A percentile compares a stretch with the other conserved stretches of the same genome.
These are phyloP conservation scores for Fusarium tricinctum DNA, from an alignment of 2,329 filamentous ascomycete genomes.

Conservation along the genomic window DNA sequence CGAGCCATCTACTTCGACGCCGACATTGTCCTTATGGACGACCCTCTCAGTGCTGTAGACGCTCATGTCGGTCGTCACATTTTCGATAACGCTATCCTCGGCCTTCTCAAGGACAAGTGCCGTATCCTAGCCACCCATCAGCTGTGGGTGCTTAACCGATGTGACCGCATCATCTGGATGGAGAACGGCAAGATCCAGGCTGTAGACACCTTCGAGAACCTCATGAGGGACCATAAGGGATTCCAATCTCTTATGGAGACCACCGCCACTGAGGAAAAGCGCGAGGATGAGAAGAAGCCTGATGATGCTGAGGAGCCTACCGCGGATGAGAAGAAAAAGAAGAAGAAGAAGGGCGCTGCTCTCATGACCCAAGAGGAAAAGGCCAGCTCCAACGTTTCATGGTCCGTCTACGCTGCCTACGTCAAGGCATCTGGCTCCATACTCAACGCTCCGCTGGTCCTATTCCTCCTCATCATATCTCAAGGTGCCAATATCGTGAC, in stretches of 20 bases:
- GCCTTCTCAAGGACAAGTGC: conserved; percentile 89
- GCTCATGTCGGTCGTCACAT: conserved; percentile 80
- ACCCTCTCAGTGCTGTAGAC: conserved; percentile 77
- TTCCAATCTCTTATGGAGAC: conserved; percentile 90
- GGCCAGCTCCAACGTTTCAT: conserved; percentile 81
- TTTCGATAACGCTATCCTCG: conserved; percentile 94
- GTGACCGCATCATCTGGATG: conserved; percentile 94
- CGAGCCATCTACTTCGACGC: conserved; percentile 80
- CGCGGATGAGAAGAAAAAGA: conserved; percentile 62
- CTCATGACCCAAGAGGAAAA: conserved; percentile 82
- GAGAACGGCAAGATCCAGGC: conserved; percentile 87
- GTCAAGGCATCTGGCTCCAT: conserved; percentile 80
- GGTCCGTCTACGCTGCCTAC: conserved; percentile 84
- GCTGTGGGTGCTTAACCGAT: conserved; percentile 90
- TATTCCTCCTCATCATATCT: conserved; percentile 75
- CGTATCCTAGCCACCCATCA: conserved; percentile 95
- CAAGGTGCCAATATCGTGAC: conserved; percentile 90
- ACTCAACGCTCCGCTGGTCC: conserved; percentile 74
- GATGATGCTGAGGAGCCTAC: conserved; percentile 58
- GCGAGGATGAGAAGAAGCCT: conserved; percentile 65
- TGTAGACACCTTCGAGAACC: conserved; percentile 88
- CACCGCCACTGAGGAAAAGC: conserved; percentile 78
- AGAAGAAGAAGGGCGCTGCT: conserved; percentile 68
- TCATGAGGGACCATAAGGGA: conserved; percentile 82
- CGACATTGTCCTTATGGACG: conserved; percentile 77